These are phyloP conservation scores for Sindora glabra DNA, from an alignment of 306 rosid genomes.

Conservation along the genomic window DNA sequence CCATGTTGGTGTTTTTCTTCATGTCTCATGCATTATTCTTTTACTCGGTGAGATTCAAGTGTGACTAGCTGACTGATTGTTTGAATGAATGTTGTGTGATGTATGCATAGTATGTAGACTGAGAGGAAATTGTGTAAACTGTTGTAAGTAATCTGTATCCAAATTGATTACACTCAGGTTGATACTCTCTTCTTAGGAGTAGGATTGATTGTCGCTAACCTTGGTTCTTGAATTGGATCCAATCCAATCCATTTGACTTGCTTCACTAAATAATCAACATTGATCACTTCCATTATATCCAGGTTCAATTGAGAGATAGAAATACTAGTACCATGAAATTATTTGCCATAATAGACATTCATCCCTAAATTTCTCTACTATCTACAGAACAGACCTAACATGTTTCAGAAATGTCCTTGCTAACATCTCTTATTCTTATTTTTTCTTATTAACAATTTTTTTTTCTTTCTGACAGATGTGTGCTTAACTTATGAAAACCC, in stretches of 20 bases:
- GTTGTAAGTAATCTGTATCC: background rate
- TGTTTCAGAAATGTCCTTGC: background rate
- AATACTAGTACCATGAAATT: background rate
- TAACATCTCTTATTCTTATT: background rate
- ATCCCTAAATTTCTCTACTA: background rate
- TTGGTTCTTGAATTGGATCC: background rate
- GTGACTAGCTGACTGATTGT: background rate
- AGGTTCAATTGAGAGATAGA: slow-evolving; percentile 6
- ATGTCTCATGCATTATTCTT: background rate
- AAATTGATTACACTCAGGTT: background rate
- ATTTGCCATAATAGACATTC: background rate
- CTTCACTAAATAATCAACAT: slow-evolving; percentile 5
- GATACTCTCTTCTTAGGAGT: background rate
- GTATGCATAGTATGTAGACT: background rate
- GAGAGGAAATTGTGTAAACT: background rate
- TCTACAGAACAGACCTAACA: background rate
- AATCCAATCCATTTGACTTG: slow-evolving; percentile 1
- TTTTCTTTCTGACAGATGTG: slow-evolving; percentile 34
- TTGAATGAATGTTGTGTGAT: slow-evolving; percentile 1
- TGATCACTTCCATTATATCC: background rate
- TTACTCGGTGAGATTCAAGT: background rate
- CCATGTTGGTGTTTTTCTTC: background rate
- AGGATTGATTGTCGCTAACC: background rate
- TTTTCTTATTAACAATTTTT: slow-evolving; percentile 13
- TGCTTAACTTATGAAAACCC: slow-evolving; percentile 72